Base-by-base conservation (phyloP, 202 grass and related monocot genomes). In the Thinopyrum obtusiflorum region DNA sequence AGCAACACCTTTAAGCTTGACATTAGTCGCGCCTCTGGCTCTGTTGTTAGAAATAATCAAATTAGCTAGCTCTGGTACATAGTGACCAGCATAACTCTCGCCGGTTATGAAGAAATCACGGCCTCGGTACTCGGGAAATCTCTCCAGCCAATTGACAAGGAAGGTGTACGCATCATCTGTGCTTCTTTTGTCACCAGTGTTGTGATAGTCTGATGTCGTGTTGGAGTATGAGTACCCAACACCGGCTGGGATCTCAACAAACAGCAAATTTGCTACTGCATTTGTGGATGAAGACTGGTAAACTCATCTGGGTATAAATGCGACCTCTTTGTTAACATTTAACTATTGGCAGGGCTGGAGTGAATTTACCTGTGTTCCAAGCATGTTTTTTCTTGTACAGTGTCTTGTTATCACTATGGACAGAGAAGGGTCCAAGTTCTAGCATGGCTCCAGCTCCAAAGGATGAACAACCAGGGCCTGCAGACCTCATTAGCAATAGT, bases 161-260 rank as follows among this genome's bases (percentile, higher is more conserved):
- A 94, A 94, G 11, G 61, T 83, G 66, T 92, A 90, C 78, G 80
- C 89, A 44, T 88, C 84, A 32, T 82, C 37, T 83, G 76, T 81
- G 28, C 77, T 89, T 89, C 65, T 85, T 87, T 84, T 79, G 71
- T 91, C 89, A 76, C 89, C 85, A 71, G 31, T 87, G 39, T 81
- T 87, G 73, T 89, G 90, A 87, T 98, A 98, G 78, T 98, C 96
- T 40, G 81, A 87, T 31, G 93, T 94, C 21, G 77, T 89, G 82
- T 94, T 94, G 7, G 92, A 94, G 84, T 94, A 91, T 71, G 92
- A 94, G 75, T 91, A 91, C 20, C 92, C 89, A 77, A 94, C 92
- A 49, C 92, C 89, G 4, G 88, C 92, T 65, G 89, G 92, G 61
- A 80, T 81, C 23, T 94, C 92, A 81, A 94, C 25, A 26, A 91